phyloP scores from a whole-genome alignment of 2,329 filamentous ascomycete species.

The Penicillium hesseltinei region DNA sequence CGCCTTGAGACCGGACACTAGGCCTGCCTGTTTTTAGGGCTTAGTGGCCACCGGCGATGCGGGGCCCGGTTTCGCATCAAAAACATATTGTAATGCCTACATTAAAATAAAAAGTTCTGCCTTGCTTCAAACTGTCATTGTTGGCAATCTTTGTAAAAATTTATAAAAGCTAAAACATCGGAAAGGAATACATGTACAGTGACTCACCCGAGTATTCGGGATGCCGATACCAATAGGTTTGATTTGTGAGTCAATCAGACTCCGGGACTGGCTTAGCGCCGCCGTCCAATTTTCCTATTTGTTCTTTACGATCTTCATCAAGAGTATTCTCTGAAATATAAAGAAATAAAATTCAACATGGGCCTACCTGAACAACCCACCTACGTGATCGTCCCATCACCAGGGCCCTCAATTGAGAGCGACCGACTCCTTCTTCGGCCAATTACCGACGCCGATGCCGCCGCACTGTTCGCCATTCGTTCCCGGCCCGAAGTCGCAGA shows the following conservation, averaged over 20 bases:
- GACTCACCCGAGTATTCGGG: background rate
- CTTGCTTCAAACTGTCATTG: background rate
- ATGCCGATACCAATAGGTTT: background rate
- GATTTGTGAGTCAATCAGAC: background rate
- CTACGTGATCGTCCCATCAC: constrained; percentile 11
- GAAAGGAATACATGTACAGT: background rate
- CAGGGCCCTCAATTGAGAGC: constrained; percentile 17
- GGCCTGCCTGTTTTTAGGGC: background rate
- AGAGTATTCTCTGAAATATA: background rate
- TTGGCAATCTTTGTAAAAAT: background rate
- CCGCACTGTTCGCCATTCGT: constrained; percentile 26
- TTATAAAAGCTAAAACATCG: too few species aligned
- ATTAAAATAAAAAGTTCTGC: background rate
- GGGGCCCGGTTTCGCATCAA: background rate
- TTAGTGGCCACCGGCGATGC: background rate
- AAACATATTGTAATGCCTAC: background rate
- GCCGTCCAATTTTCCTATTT: background rate
- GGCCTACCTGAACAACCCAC: constrained; percentile 14
- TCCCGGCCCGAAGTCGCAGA: constrained; percentile 25
- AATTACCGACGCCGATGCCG: constrained; percentile 18
- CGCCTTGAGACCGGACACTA: background rate
- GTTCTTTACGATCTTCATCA: background rate
- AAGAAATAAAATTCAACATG: background rate
- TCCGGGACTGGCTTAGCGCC: background rate
- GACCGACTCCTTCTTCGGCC: constrained; percentile 24